phyloP scores from a whole-genome alignment of 2,329 filamentous ascomycete genomes.

The Phaeoacremonium minimum region DNA sequence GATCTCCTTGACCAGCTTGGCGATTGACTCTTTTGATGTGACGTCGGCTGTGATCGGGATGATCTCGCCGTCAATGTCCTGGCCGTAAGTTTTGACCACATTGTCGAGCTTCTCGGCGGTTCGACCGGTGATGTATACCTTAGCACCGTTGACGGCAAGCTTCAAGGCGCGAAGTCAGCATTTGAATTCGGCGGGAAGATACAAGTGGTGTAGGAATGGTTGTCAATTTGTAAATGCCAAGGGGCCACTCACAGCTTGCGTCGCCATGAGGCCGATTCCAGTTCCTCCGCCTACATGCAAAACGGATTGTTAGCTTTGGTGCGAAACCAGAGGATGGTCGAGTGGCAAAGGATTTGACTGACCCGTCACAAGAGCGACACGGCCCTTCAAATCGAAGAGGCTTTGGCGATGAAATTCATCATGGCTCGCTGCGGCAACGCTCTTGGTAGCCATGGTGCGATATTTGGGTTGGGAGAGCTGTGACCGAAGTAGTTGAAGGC shows the following conservation, averaged over 20 bases:
- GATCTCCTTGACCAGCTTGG: conserved; percentile 53
- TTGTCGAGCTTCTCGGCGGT: conserved; percentile 58
- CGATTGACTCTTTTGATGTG: conserved; percentile 55
- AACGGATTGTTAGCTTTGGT: too few species aligned
- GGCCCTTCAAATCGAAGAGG: conserved; percentile 41
- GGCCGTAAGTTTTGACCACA: conserved; percentile 53
- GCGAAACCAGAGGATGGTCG: too few species aligned
- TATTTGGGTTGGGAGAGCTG: neutral
- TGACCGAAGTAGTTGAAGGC: neutral
- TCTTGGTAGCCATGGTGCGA: conserved; percentile 19
- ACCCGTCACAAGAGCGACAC: conserved; percentile 38
- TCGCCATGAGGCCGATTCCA: conserved; percentile 26
- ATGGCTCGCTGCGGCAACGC: conserved; percentile 19
- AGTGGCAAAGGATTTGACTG: neutral
- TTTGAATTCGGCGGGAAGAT: too few species aligned
- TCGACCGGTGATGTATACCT: conserved; percentile 67
- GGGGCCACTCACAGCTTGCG: too few species aligned
- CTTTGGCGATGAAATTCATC: conserved; percentile 32
- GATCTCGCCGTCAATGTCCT: conserved; percentile 49
- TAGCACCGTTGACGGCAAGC: conserved; percentile 59
- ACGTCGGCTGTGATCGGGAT: conserved; percentile 59
- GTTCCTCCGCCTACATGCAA: conserved; percentile 21
- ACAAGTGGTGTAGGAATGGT: too few species aligned
- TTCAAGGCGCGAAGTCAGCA: too few species aligned
- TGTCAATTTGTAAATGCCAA: too few species aligned